phyloP scores from a whole-genome alignment of 306 rosid genomes.

The Clitoria ternatea region DNA sequence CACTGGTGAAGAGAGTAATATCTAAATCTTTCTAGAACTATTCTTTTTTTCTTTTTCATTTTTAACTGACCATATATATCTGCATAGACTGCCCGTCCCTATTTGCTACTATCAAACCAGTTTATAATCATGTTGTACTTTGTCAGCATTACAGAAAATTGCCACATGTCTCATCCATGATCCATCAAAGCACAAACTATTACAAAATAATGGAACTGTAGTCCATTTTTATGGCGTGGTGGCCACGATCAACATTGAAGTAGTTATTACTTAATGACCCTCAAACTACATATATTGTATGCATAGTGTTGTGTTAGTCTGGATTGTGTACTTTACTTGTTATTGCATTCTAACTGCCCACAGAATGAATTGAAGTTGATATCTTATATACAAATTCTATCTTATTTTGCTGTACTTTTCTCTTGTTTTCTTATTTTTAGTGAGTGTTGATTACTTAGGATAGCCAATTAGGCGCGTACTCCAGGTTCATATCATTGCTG shows the following conservation, averaged over 20 bases:
- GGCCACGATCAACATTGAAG: not conserved
- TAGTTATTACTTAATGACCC: not conserved
- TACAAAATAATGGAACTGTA: not conserved
- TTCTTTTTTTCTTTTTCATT: constrained; percentile 3
- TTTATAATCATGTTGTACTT: not conserved
- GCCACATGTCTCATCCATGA: not conserved
- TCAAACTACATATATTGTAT: not conserved
- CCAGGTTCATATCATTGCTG: not conserved
- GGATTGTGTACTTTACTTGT: not conserved
- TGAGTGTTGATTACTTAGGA: not conserved
- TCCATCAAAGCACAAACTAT: not conserved
- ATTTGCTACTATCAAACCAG: not conserved
- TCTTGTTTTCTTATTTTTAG: not conserved
- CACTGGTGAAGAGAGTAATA: not conserved
- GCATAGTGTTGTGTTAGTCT: not conserved
- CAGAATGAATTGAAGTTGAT: not conserved
- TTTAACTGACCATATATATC: not conserved
- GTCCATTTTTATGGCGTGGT: not conserved
- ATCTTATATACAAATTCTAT: not conserved
- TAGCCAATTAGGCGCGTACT: not conserved
- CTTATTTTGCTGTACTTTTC: not conserved
- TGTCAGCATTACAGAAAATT: not conserved
- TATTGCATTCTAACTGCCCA: not conserved
- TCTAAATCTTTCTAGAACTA: not conserved
- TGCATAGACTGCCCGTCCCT: not conserved